Evolutionary conservation across 768 basidiomycete genomes (phyloP).

Genomic region (Hygrophoropsis aurantiaca): DNA sequence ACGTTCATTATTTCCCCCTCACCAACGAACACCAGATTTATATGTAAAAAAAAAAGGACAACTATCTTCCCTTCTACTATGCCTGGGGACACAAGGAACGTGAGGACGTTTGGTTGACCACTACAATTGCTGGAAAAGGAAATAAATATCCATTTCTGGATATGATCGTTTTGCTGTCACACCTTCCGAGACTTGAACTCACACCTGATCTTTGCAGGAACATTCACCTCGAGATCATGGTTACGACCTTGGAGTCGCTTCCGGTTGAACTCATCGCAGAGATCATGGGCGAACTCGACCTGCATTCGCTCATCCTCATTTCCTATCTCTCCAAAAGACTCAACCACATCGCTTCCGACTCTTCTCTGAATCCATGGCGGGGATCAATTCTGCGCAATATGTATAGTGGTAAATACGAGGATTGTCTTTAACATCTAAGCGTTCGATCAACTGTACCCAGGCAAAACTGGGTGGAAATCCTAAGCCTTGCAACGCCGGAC

Average conservation of each 20-base stretch:
- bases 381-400: slow-evolving; percentile 65
- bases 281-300: slow-evolving; percentile 67
- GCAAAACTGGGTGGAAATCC: slow-evolving; percentile 78
- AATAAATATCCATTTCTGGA: not conserved
- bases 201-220: no score
- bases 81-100: no score
- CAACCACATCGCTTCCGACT: slow-evolving; percentile 56
- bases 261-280: slow-evolving; percentile 80
- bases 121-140: not conserved
- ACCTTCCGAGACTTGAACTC: not conserved
- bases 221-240: not conserved
- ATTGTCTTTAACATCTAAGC: slow-evolving; percentile 55
- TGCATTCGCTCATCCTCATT: slow-evolving; percentile 55
- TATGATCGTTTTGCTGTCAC: not conserved
- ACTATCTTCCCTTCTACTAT: no score
- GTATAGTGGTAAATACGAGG: slow-evolving; percentile 44
- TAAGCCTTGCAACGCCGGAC: slow-evolving; percentile 57
- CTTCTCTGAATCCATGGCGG: slow-evolving; percentile 75
- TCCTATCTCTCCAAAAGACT: slow-evolving; percentile 64
- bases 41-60: no score
- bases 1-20: no score
- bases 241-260: slow-evolving; percentile 42
- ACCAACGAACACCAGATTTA: no score
- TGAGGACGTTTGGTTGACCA: no score
- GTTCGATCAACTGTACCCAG: slow-evolving; percentile 65